Conservation (phyloP, 768 basidiomycete genomes). For the Mycena amicta region DNA sequence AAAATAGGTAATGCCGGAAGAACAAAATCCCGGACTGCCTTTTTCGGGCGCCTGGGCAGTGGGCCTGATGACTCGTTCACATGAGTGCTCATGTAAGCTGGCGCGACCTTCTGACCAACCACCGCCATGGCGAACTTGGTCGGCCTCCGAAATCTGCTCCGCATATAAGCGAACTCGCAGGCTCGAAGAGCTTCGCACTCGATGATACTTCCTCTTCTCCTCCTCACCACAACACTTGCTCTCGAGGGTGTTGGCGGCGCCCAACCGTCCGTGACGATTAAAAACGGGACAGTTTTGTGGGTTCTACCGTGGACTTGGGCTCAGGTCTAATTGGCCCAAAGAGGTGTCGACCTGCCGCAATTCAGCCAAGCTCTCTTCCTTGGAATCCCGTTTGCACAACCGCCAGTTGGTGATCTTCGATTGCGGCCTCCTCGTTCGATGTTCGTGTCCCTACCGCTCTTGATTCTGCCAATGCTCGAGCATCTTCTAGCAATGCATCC, state of each 20-base stretch:
- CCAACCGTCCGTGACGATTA: constrained; percentile 21
- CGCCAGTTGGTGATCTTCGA: constrained; percentile 37
- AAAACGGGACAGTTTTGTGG: constrained; percentile 17
- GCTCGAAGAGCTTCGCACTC: not conserved
- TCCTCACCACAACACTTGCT: constrained; percentile 3
- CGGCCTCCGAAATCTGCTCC: too few species aligned
- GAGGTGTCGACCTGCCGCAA: constrained; percentile 21
- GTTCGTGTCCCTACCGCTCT: too few species aligned
- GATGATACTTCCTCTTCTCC: constrained; percentile 1
- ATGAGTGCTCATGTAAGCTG: too few species aligned
- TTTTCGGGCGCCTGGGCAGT: too few species aligned
- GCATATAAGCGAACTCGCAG: too few species aligned
- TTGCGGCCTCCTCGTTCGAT: constrained; percentile 35
- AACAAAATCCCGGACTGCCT: too few species aligned
- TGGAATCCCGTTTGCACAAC: constrained; percentile 38
- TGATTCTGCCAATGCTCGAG: too few species aligned
- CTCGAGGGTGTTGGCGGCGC: constrained; percentile 3
- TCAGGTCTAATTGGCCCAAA: not conserved
- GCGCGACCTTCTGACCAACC: too few species aligned
- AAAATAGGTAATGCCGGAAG: too few species aligned
- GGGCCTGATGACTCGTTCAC: too few species aligned
- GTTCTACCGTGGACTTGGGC: not conserved
- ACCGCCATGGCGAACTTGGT: too few species aligned
- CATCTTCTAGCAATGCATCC: constrained; percentile 33
- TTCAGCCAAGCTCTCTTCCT: constrained; percentile 35